phyloP scores from a whole-genome alignment of 1,284 basidiomycete genomes.

The Boletus hoseneyae region DNA sequence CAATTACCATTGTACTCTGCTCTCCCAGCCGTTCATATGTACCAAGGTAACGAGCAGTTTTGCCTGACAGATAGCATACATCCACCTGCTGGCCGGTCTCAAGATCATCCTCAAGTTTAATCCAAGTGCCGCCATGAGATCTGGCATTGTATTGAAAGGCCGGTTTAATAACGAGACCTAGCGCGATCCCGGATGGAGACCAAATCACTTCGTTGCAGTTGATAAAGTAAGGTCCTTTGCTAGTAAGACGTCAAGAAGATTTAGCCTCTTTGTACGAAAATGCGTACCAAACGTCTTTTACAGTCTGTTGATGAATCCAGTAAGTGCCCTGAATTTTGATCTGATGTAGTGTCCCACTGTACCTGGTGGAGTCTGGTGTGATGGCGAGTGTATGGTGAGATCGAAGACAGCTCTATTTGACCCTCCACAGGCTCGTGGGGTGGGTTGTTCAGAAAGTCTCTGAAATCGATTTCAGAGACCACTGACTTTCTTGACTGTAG shows the following conservation, averaged over 20 bases:
- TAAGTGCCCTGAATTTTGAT: slow-evolving; percentile 3
- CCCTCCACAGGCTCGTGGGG: slow-evolving; percentile 15
- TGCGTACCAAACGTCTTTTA: slow-evolving; percentile 11
- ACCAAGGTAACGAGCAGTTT: slow-evolving; percentile 20
- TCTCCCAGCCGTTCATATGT: slow-evolving; percentile 27
- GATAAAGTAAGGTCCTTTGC: slow-evolving; percentile 15
- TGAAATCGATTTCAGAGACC: slow-evolving; percentile 20
- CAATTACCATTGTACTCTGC: slow-evolving; percentile 13
- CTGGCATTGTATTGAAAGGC: slow-evolving; percentile 30
- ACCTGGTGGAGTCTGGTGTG: slow-evolving; percentile 18
- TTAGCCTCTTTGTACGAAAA: background rate
- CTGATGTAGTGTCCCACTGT: background rate
- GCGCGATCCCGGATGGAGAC: slow-evolving; percentile 20
- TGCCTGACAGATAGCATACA: slow-evolving; percentile 12
- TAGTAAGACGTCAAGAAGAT: background rate
- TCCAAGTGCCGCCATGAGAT: slow-evolving; percentile 17
- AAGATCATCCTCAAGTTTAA: slow-evolving; percentile 10
- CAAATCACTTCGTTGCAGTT: slow-evolving; percentile 23
- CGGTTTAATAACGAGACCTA: slow-evolving; percentile 25
- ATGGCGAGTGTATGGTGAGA: background rate
- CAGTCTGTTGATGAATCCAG: slow-evolving; percentile 6
- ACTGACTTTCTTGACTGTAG: slow-evolving; percentile 12
- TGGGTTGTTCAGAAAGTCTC: slow-evolving; percentile 2
- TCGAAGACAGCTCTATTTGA: slow-evolving; percentile 15
- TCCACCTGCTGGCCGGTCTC: slow-evolving; percentile 19